Percentiles rank a stretch among this genome's conserved stretches.
Evolutionary conservation across 2,329 filamentous ascomycete species (phyloP).

Genomic region (Colletotrichum cordylinicola): DNA sequence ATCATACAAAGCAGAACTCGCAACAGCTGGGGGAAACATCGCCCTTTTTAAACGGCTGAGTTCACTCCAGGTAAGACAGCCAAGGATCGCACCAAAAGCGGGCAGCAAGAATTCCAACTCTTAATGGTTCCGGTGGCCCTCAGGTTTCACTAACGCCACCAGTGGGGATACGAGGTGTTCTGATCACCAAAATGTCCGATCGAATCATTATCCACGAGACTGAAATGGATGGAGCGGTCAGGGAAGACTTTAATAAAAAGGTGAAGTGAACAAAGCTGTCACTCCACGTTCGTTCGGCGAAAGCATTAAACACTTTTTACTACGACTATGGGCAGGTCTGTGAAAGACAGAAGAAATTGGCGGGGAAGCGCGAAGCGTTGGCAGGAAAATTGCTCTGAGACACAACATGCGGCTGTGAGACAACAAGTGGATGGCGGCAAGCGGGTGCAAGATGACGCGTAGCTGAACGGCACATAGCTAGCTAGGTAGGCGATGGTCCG

Average conservation of each 20-base stretch:
- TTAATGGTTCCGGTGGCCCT: neutral
- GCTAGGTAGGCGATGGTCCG: neutral
- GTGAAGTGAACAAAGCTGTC: neutral
- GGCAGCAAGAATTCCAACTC: neutral
- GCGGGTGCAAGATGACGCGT: neutral
- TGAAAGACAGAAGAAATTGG: neutral
- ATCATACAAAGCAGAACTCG: neutral
- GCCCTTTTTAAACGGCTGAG: neutral
- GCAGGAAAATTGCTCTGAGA: neutral
- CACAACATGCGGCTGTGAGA: neutral
- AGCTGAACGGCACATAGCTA: fast-evolving
- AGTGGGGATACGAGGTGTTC: neutral
- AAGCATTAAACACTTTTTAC: neutral
- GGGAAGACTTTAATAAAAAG: neutral
- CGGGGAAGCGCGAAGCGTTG: neutral
- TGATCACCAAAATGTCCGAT: neutral
- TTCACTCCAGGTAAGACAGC: neutral
- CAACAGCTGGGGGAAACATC: neutral
- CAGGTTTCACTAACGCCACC: neutral
- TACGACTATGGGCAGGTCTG: neutral
- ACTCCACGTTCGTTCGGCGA: neutral
- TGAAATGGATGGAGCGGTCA: fast-evolving
- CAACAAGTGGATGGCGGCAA: neutral
- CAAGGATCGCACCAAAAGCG: neutral
- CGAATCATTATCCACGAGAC: neutral